Base-by-base conservation (phyloP, 176 grass and related monocot species). In the Bromus sterilis region DNA sequence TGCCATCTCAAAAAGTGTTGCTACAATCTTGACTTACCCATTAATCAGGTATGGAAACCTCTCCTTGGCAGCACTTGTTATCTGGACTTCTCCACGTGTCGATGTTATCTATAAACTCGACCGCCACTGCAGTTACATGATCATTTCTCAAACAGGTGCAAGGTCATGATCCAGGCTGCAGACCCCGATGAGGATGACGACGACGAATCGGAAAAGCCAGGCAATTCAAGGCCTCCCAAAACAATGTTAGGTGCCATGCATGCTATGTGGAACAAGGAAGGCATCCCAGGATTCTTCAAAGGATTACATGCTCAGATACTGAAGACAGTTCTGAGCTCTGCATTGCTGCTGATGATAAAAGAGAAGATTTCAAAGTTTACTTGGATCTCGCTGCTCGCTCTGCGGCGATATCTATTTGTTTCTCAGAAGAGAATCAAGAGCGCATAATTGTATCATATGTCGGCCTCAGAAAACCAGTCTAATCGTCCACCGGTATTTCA, bases 291-390 rank as follows among this genome's bases (percentile, higher is more conserved):
- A 12, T 93, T 99, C 84, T 99, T 93, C 87, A 95, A 95, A 84
- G 96, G 96, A 31, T 61, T 99, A 73, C 55, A 99, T 16, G 96
- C 91, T 60, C 96, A 99, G 85, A 99, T 99, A 63, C 56, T 99
- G 9, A 99, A 99, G 89, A 95, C 96, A 48, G 96, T 99, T 61
- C 53, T 99, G 78, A 99, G 96, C 62, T 99, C 96, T 14, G 96
- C 96, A 56, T 87, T 99, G 57, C 84, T 99, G 58, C 77, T 99
- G 83, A 99, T 99, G 96, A 95, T 99, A 78, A 99, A 99, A 82
- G 96, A 99, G 85, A 99, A 99, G 76, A 95, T 99, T 59, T 89
- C 96, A 0, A 95, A 79, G 80, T 90, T 86, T 76, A 99, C 96
- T 20, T 99, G 96, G 96, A 80, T 99, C 34, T 87, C 89, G 6